phyloP scores from a whole-genome alignment of 139 green algal species.

The Chlorella sp. region DNA sequence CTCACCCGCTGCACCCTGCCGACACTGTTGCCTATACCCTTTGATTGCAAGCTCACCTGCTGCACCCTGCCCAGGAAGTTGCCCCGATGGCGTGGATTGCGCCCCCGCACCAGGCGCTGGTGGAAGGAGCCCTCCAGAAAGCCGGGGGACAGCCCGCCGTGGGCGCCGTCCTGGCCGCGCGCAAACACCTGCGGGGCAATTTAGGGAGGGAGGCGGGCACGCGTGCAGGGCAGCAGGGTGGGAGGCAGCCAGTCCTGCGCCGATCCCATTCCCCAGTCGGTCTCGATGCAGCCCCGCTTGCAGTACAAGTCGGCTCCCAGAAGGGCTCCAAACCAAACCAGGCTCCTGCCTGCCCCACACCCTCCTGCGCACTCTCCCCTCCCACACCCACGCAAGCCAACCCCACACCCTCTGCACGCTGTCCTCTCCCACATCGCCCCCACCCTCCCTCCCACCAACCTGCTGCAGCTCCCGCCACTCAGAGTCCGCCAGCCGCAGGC shows the following conservation, averaged over 20 bases:
- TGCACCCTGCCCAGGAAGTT: slow-evolving; percentile 60
- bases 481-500: slow-evolving; percentile 38
- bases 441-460: slow-evolving; percentile 49
- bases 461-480: slow-evolving; percentile 60
- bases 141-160: slow-evolving; percentile 74
- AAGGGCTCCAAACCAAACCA: no score
- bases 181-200: slow-evolving; percentile 81
- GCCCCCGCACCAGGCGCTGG: slow-evolving; percentile 80
- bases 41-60: slow-evolving; percentile 8
- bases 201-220: background rate
- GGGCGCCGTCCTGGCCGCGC: slow-evolving; percentile 78
- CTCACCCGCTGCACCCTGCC: no score
- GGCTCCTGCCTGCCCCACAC: no score
- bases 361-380: background rate
- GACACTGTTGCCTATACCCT: no score
- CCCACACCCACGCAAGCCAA: no score
- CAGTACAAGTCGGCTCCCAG: no score
- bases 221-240: background rate
- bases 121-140: slow-evolving; percentile 82
- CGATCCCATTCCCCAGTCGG: no score
- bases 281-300: no score
- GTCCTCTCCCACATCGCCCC: background rate
- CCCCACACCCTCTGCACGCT: no score
- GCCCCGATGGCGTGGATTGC: slow-evolving; percentile 75
- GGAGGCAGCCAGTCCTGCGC: no score